Evolutionary conservation across 2,329 filamentous ascomycete genomes (phyloP), one percentile per base, ranked within the genome.

Genomic region (Alternaria ethzedia): DNA sequence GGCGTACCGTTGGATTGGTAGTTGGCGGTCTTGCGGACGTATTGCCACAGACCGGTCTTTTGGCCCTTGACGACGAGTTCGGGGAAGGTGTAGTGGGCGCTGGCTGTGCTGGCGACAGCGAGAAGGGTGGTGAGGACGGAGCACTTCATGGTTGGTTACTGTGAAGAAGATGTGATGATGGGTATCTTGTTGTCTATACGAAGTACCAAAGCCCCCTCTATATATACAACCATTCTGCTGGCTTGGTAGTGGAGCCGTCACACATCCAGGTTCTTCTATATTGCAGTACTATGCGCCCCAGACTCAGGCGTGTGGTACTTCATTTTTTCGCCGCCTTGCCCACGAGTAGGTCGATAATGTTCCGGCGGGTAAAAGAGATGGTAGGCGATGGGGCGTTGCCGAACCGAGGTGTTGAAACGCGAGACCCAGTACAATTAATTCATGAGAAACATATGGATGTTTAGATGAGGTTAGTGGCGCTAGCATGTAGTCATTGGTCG

Each of bases 11-110:
- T 77, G 58, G 70, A 72, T 63, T 79, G 74, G 64, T 79, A 76
- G 72, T 80, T 80, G 7, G 75, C 61, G 1, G 69, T 77, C 61
- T 76, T 77, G 32, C 78, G 72, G 17, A 80, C 77, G 58, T 79
- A 78, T 32, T 73, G 62, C 78, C 78, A 80, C n/a, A 26, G 43
- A 3, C 61, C 58, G 0, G 75, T 78, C 7, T 66, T 59, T 6
- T 66, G 49, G 21, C 71, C 71, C 26, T 60, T 64, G 17, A 69
- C 70, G 17, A 76, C 62, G 45, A 79, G 72, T 15, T 71, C 68
- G 2, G 76, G 76, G 66, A 79, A 77, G 4, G 74, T 77, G 65
- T 79, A 79, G 61, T 79, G 76, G 2, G 76, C 76, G 30, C 69
- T 64, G 2, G 70, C 68, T 28, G 69, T 74, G 64, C 67, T 69